Base-by-base conservation (phyloP, 1,284 basidiomycete genomes). In the Takashimella koratensis region DNA sequence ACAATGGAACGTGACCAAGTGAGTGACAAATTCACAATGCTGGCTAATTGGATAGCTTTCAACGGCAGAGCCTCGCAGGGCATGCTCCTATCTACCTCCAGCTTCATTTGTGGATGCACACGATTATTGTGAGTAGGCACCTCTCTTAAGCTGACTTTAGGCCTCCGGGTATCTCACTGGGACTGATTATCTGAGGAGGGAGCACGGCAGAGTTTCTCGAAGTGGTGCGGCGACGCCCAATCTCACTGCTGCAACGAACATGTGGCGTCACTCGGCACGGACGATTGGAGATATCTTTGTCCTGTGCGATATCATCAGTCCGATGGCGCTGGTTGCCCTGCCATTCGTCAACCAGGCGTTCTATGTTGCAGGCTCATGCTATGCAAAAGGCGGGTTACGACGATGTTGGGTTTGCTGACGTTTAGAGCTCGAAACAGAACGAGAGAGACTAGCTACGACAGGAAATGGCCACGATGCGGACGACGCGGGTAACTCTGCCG, bases 41-140 rank as follows among this genome's bases (percentile, higher is more conserved):
- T 21, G 42, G 10, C 8, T 8, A 12, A 16, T 8, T 43, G 22
- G 8, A 20, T 43, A 67, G 65, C 43, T 51, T 68, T 4, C 65
- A 66, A 45, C 13, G 40, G 10, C 63, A 68, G 36, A 46, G 42
- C 16, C 55, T 43, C 8, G 62, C 60, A 5, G 45, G 53, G 4
- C 59, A 61, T 45, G 61, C 51, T n/a, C 43, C 60, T 1, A 62
- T 60, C 11, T 68, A 59, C 48, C 51, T 68, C 12, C 62, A 64
- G 26, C 43, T 66, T 3, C 66, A 68, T 50, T 52, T 68, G 25
- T 68, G 65, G 65, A 64, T 65, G 57, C 63, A 66, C 49, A 63
- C 59, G 10, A 65, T 66, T 30, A 55, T 65, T 2, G 65, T 62
- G 20, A 42, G 40, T 42, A 42, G 22, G 21, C 40, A 39, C 24